A percentile compares a stretch with the other conserved stretches of the same genome.
phyloP scores from a whole-genome alignment of 2,329 filamentous ascomycete species.

The Nemania bipapillata region DNA sequence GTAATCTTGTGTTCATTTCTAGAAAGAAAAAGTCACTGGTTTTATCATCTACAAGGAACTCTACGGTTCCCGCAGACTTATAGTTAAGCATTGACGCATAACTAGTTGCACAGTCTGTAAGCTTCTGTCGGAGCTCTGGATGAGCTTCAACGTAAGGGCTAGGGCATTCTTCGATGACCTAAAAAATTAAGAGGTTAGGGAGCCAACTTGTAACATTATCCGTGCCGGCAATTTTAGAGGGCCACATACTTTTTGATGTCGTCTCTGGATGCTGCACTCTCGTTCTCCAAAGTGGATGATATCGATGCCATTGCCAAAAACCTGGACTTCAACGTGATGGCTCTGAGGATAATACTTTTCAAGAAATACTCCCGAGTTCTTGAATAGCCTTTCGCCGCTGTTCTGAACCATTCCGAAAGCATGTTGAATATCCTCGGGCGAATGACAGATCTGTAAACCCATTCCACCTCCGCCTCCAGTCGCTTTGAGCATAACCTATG shows the following conservation, averaged over 20 bases:
- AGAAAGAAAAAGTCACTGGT: conserved; percentile 68
- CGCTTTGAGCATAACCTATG: conserved; percentile 62
- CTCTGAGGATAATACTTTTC: conserved; percentile 66
- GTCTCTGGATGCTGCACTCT: conserved; percentile 73
- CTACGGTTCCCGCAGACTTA: conserved; percentile 52
- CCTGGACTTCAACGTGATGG: conserved; percentile 61
- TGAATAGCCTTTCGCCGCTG: conserved; percentile 67
- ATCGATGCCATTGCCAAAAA: conserved; percentile 71
- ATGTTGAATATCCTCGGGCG: conserved; percentile 58
- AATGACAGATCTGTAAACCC: conserved; percentile 68
- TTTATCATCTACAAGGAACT: conserved; percentile 72
- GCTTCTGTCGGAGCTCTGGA: conserved; percentile 19
- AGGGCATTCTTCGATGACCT: conserved; percentile 68
- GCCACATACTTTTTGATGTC: conserved; percentile 65
- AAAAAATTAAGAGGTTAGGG: not conserved
- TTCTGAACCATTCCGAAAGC: conserved; percentile 65
- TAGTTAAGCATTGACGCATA: conserved; percentile 43
- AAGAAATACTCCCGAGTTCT: conserved; percentile 70
- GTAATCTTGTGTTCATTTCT: conserved; percentile 69
- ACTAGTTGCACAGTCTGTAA: conserved; percentile 53
- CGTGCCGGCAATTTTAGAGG: not conserved
- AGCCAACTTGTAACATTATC: not conserved
- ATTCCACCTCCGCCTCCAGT: conserved; percentile 70
- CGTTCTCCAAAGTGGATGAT: conserved; percentile 71
- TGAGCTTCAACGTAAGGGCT: conserved; percentile 53